Base-by-base conservation (phyloP, 208 protist genomes). In the Trypanosoma cruzi region DNA sequence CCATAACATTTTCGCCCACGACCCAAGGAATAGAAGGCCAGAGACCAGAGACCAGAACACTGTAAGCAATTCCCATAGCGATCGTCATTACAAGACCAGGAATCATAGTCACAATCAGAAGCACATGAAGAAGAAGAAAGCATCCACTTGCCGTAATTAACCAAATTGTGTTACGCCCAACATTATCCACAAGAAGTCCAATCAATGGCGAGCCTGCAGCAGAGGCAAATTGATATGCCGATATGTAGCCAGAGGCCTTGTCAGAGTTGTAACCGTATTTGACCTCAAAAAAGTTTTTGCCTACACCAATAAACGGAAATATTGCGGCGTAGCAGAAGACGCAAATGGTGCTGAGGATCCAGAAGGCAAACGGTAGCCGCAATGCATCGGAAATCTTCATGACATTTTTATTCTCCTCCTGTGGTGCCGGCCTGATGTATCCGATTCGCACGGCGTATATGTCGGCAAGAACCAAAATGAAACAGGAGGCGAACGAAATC, bases 11-110 rank as follows among this genome's bases (percentile, higher is more conserved):
- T 57, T 81, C 79, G 1, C 69, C 69, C 11, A 98, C 85, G 4
- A 80, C 79, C 75, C 77, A 91, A 5, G 91, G 84, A 57, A 97
- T 71, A 5, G 90, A 87, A 1, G 95, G 92, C 90, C 95, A 98
- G 49, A 98, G 76, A 28, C 85, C 83, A 18, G 92, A 87, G 16
- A 90, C 91, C 22, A 94, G 82, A 64, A 95, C 91, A 75, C 90
- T 91, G 80, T 94, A 97, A 73, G 89, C 79, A 61, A 79, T 40
- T 31, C 94, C 92, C 79, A 97, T 87, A 31, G 75, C 58, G 31
- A 93, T 80, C 86, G 96, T 89, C 28, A 97, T 56, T 48, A 77
- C 65, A 24, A 77, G 24, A 14, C 80, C 88, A n/a, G 81, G 88
- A 53, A 88, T 82, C 67, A 71, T 83, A 28, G 91, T 91, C n/a